Conservation (phyloP, 139 green algal genomes). For the Tetradesmus obliquus region DNA sequence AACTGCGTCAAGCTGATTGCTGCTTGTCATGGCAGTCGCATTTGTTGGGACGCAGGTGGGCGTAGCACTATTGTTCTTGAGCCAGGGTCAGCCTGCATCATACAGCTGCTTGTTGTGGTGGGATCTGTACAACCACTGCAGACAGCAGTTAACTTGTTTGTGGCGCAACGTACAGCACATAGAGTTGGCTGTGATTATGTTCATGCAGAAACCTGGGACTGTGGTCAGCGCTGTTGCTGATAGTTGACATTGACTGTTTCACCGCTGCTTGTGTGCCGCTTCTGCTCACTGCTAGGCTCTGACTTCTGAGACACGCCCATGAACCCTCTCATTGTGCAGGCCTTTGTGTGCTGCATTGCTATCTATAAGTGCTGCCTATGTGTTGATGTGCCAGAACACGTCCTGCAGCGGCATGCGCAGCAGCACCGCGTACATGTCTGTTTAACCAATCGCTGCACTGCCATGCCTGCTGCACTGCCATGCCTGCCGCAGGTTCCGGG, state of each 20-base stretch:
- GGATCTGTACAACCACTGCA: no score
- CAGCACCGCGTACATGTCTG: not conserved
- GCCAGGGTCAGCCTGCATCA: no score
- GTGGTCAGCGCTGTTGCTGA: no score
- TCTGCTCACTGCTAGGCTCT: not conserved
- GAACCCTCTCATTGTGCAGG: no score
- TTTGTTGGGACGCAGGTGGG: no score
- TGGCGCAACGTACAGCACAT: not conserved
- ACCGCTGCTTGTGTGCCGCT: not conserved
- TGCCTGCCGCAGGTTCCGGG: slow-evolving; percentile 23
- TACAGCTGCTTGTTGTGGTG: no score
- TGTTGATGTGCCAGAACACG: not conserved
- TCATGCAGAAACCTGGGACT: no score
- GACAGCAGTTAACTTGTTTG: not conserved
- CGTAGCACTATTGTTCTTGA: no score
- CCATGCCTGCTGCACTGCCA: not conserved
- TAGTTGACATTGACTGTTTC: no score
- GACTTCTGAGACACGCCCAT: not conserved
- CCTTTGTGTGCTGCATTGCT: not conserved
- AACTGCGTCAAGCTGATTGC: no score
- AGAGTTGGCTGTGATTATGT: no score
- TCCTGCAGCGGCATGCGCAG: not conserved
- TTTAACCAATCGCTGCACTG: not conserved
- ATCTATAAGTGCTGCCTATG: not conserved
- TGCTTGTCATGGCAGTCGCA: no score